Evolutionary conservation across 805 yeast species (phyloP), one percentile per base, ranked within the genome.

Genomic region (Metschnikowia lunata): DNA sequence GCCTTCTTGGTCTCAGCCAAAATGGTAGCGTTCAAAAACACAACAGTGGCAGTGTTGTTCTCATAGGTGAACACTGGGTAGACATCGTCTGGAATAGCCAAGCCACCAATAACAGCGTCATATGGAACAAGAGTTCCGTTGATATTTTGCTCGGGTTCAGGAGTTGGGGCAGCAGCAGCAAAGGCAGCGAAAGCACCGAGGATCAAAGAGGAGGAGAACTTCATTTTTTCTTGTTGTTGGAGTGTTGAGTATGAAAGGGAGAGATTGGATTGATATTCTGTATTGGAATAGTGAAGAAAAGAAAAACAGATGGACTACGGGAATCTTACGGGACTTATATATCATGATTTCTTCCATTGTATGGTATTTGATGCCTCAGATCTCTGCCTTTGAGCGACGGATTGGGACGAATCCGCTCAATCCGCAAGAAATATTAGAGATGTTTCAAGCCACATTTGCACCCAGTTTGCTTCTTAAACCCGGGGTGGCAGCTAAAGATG

Each of bases 11-110:
- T 53, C 26, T 50, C 46, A 3, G 46, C 51, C 52, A 52, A 42
- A 14, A 47, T 31, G 15, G 56, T 52, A 42, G 47, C 33, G 46
- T 52, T 52, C 45, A 52, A 47, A 34, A 52, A 45, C 13, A 52
- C 45, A 34, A 52, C 36, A 8, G 46, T 34, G 9, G 46, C 31
- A 11, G 49, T 43, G 30, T 44, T 41, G 37, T 47, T 43, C 31
- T 47, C 47, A 31, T 42, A 38, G 36, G 40, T 37, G 36, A 50
- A 40, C 26, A 50, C 40, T 9, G 54, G 51, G 35, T 37, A 43
- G 14, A 49, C 49, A 8, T 50, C 55, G 13, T 40, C 30, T 31
- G 43, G 47, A 37, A 52, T 43, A 12, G 40, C 15, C 34, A 48
- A 40, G 9, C 45, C 45, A 11, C 50, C 53, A 29, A 51, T 28